Conservation (phyloP, 176 grass and related monocot genomes). For the Poa annua region DNA sequence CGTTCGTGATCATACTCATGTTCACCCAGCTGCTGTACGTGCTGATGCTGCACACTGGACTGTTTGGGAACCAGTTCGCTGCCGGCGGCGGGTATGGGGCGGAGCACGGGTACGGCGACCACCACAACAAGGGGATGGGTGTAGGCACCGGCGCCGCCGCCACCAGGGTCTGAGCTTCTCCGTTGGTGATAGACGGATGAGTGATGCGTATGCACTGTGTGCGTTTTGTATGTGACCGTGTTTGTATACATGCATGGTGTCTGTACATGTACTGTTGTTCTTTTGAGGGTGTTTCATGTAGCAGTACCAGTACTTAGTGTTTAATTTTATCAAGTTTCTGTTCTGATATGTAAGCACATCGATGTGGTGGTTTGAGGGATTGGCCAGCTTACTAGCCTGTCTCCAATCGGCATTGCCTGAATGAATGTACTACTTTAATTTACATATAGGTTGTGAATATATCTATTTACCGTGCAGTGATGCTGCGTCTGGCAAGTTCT, state of each 20-base stretch:
- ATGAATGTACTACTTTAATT: not conserved
- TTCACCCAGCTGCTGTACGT: conserved; percentile 1
- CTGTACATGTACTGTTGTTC: no score
- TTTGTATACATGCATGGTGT: no score
- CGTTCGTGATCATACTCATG: not conserved
- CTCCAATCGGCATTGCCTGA: not conserved
- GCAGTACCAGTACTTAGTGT: no score
- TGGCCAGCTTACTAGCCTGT: not conserved
- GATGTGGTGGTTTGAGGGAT: not conserved
- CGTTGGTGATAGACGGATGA: not conserved
- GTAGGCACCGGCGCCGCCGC: not conserved
- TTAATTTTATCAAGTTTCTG: not conserved
- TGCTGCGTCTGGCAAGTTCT: not conserved
- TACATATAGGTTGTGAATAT: not conserved
- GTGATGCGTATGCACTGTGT: not conserved
- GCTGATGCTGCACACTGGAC: not conserved
- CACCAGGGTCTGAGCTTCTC: not conserved
- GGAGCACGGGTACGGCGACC: not conserved
- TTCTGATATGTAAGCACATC: not conserved
- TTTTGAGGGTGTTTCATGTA: no score
- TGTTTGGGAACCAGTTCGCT: not conserved
- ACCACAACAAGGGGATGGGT: conserved; percentile 10
- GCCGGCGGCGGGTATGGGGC: not conserved
- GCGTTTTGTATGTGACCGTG: not conserved
- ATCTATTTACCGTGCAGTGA: not conserved